Evolutionary conservation across 441 rosid species (phyloP), one percentile per base, ranked within the genome.

Genomic region (Flueggea neowawraea): DNA sequence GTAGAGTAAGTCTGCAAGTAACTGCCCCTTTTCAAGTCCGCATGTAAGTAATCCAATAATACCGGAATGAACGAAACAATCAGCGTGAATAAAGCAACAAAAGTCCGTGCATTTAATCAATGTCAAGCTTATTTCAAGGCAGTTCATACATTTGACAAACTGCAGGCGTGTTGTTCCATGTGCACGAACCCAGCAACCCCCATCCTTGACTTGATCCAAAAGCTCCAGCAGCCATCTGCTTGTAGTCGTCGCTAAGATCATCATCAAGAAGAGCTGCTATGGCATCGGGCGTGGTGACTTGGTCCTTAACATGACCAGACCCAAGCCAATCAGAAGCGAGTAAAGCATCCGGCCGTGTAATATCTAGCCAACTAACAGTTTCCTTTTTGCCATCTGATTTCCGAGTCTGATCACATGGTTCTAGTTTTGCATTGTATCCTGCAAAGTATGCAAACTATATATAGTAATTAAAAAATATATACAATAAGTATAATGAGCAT

Each of bases 131-230:
- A 36, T 61, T 55, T 84, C 80, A 87, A 32, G 91, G 91, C 47
- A 84, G 72, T 75, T 90, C 90, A 9, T 80, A 76, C 76, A 84
- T 89, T 70, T 88, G 91, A 80, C 88, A 87, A 59, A 88, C 88
- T 15, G 90, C 77, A 55, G 97, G 97, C 90, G 89, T 85, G 79
- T 79, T 86, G 70, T 85, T 86, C 99, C 97, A 95, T 14, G 90
- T 60, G 70, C 88, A 88, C 55, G 90, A 87, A 63, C 76, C 74
- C 6, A 82, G 68, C 28, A 1, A 22, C 15, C 86, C 89, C 82
- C 83, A 84, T 54, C 72, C 91, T 78, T 81, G 89, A 81, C 78
- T 77, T 9, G 83, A 62, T 9, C 67, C 43, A 14, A 86, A 78
- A 64, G 80, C 60, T 49, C 41, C 96, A 11, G 61, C 66, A 12